These are phyloP conservation scores for Paraphoma sp. DNA, from an alignment of 2,329 filamentous ascomycete genomes.

Conservation along the genomic window DNA sequence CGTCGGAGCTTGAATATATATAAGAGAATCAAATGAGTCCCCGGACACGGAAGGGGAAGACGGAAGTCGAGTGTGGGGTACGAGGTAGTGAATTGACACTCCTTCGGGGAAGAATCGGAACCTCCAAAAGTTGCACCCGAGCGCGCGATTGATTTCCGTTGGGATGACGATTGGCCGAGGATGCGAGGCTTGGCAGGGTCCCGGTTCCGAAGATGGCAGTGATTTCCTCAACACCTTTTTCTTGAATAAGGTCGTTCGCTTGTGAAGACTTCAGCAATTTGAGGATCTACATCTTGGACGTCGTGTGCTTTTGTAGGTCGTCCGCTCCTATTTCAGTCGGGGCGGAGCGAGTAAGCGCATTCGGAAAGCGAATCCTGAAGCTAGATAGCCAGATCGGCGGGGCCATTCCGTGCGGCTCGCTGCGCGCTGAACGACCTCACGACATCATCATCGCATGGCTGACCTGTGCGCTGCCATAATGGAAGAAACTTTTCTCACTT, in stretches of 20 bases:
- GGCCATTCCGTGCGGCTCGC: not conserved
- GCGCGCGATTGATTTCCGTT: slow-evolving; percentile 13
- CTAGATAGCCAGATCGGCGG: slow-evolving; percentile 3
- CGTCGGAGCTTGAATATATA: not conserved
- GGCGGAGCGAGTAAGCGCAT: slow-evolving; percentile 20
- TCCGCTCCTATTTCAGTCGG: not conserved
- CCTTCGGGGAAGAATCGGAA: slow-evolving; percentile 17
- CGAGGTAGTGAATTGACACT: slow-evolving; percentile 2
- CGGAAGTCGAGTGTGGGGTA: slow-evolving; percentile 8
- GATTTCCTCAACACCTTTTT: not conserved
- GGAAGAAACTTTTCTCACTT: too few species aligned
- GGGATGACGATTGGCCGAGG: slow-evolving; percentile 17
- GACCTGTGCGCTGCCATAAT: too few species aligned
- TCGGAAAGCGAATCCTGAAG: slow-evolving; percentile 28
- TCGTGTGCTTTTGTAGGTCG: slow-evolving; percentile 2
- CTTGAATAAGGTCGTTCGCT: not conserved
- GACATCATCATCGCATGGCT: too few species aligned
- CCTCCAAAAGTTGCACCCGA: slow-evolving; percentile 17
- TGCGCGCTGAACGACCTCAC: too few species aligned
- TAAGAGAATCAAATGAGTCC: slow-evolving; percentile 2
- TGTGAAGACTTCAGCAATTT: not conserved
- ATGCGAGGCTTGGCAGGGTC: slow-evolving; percentile 30
- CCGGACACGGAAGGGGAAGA: not conserved
- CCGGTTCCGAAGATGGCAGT: slow-evolving; percentile 6
- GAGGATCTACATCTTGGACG: not conserved